phyloP scores from a whole-genome alignment of 352 stramenopile species.

The Phytopythium boreale region DNA sequence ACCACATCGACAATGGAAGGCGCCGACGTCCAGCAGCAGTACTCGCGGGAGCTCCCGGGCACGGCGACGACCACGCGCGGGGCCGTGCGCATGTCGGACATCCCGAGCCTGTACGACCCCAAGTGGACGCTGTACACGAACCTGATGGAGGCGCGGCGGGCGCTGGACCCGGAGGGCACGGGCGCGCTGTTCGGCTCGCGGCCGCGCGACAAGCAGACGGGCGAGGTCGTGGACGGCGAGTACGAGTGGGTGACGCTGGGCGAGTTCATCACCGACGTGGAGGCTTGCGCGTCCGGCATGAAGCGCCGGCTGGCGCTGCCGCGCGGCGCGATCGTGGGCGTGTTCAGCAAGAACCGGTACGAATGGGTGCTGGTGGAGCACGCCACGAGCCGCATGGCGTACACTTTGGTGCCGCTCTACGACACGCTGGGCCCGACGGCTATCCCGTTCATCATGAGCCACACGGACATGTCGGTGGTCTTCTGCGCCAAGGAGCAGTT shows the following conservation, averaged over 20 bases:
- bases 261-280: constrained; percentile 49
- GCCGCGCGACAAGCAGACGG: constrained; percentile 29
- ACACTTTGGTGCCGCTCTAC: constrained; percentile 60
- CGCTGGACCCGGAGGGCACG: constrained; percentile 41
- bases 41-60: constrained; percentile 17
- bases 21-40: background rate
- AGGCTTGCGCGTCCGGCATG: constrained; percentile 39
- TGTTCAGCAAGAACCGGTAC: constrained; percentile 79
- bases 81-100: constrained; percentile 25
- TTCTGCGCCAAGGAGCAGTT: constrained; percentile 69
- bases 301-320: constrained; percentile 29
- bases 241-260: constrained; percentile 67
- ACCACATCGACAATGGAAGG: constrained; percentile 2
- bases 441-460: constrained; percentile 79
- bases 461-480: constrained; percentile 71
- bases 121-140: constrained; percentile 59
- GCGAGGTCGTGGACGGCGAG: constrained; percentile 18
- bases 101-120: constrained; percentile 28
- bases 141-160: constrained; percentile 34
- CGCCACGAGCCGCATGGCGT: constrained; percentile 68
- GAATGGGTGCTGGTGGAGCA: constrained; percentile 76
- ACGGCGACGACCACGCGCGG: constrained; percentile 27
- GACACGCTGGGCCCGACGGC: constrained; percentile 55
- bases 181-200: constrained; percentile 58
- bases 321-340: constrained; percentile 53